These are phyloP conservation scores for Yamadazyma membranifaciens DNA, from an alignment of 1,139 yeast genomes.

Conservation along the genomic window DNA sequence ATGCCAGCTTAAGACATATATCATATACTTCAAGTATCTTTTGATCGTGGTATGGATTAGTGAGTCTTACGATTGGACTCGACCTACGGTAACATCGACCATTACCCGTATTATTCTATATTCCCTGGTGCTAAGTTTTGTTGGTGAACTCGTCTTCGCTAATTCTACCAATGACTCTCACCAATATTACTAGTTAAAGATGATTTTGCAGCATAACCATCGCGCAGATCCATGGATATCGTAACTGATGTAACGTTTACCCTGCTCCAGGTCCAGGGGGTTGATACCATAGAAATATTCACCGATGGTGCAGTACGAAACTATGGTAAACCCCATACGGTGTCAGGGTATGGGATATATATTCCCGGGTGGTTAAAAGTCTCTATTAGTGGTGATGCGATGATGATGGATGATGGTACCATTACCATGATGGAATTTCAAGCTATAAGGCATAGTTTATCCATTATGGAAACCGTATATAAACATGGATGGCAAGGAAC, in stretches of 20 bases:
- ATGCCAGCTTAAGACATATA: no score
- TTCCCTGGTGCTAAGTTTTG: no score
- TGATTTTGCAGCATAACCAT: neutral
- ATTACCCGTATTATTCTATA: no score
- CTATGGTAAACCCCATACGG: constrained; percentile 51
- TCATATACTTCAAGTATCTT: no score
- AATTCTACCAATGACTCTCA: no score
- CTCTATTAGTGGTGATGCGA: neutral
- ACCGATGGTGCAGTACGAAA: constrained; percentile 63
- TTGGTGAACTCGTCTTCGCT: no score
- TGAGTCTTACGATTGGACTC: no score
- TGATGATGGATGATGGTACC: constrained; percentile 30
- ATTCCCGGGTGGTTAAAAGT: constrained; percentile 20
- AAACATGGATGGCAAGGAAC: neutral
- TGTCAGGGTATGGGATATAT: constrained; percentile 65
- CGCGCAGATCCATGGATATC: neutral
- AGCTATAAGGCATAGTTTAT: constrained; percentile 47
- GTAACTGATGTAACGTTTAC: neutral
- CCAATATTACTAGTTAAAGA: no score
- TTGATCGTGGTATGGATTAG: no score
- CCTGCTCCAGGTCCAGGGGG: no score
- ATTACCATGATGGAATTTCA: constrained; percentile 80
- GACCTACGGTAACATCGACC: no score
- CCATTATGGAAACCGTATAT: neutral
- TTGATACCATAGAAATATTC: no score